Conservation (phyloP, 345 rosid species). For the Brassica carinata region DNA sequence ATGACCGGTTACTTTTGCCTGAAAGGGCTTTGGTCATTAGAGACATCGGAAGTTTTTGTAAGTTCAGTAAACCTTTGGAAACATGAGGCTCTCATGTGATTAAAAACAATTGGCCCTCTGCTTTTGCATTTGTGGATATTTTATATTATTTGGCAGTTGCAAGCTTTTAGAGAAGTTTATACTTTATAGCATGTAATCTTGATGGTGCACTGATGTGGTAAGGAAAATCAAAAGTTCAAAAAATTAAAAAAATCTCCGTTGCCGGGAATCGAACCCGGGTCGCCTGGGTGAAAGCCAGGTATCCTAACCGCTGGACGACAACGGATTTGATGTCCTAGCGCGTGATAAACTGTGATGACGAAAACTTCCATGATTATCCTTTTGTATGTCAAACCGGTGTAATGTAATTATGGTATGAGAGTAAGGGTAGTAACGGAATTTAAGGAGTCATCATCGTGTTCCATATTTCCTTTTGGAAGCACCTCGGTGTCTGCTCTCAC, state of each 20-base stretch:
- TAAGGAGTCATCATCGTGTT: constrained; percentile 23
- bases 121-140: not conserved
- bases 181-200: not conserved
- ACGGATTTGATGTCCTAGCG: constrained; percentile 34
- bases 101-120: constrained; percentile 7
- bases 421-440: not conserved
- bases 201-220: not conserved
- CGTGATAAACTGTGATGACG: no score
- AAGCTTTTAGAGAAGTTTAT: not conserved
- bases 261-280: constrained; percentile 99
- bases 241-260: constrained; percentile 56
- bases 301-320: constrained; percentile 99
- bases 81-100: constrained; percentile 11
- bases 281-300: constrained; percentile 98
- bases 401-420: not conserved
- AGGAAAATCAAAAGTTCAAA: not conserved
- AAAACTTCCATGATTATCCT: not conserved
- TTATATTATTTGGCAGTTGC: not conserved
- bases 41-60: constrained; percentile 30
- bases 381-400: constrained; percentile 12
- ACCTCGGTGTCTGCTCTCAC: constrained; percentile 41
- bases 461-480: constrained; percentile 11
- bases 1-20: constrained; percentile 22
- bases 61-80: constrained; percentile 2
- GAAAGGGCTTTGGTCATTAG: not conserved